Conservation (phyloP, 768 basidiomycete genomes). For the Phylloporus arenicola region DNA sequence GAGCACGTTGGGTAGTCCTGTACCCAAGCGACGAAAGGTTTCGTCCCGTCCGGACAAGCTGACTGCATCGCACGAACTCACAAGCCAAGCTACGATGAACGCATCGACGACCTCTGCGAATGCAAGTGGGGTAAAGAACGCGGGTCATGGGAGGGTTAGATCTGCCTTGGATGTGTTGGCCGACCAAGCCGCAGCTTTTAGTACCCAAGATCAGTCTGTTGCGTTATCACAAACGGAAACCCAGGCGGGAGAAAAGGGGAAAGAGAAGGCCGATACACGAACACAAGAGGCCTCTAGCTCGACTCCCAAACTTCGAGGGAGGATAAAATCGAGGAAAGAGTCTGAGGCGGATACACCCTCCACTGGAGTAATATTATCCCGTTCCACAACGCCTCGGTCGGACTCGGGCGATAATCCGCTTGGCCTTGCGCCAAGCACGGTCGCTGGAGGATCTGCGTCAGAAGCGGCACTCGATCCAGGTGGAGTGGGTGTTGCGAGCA, state of each 20-base stretch:
- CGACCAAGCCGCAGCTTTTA: conserved; percentile 61
- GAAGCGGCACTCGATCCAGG: conserved; percentile 20
- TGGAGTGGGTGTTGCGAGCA: conserved; percentile 4
- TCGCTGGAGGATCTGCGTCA: neutral
- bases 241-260: conserved; percentile 18
- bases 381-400: conserved; percentile 14
- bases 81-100: neutral
- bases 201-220: conserved; percentile 30
- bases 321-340: conserved; percentile 8
- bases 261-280: conserved; percentile 9
- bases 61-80: conserved; percentile 1
- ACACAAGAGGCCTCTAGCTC: conserved; percentile 1
- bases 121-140: neutral
- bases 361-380: conserved; percentile 4
- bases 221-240: neutral
- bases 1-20: conserved; percentile 31
- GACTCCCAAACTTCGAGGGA: conserved; percentile 6
- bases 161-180: conserved; percentile 70
- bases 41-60: conserved; percentile 9
- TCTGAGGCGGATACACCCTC: conserved; percentile 2
- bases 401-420: conserved; percentile 5
- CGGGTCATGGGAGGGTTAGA: conserved; percentile 28
- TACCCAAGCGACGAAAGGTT: conserved; percentile 36
- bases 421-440: neutral
- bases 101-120: neutral